Base-by-base conservation (phyloP, 75 land plant species). In the Azolla pinnata region DNA sequence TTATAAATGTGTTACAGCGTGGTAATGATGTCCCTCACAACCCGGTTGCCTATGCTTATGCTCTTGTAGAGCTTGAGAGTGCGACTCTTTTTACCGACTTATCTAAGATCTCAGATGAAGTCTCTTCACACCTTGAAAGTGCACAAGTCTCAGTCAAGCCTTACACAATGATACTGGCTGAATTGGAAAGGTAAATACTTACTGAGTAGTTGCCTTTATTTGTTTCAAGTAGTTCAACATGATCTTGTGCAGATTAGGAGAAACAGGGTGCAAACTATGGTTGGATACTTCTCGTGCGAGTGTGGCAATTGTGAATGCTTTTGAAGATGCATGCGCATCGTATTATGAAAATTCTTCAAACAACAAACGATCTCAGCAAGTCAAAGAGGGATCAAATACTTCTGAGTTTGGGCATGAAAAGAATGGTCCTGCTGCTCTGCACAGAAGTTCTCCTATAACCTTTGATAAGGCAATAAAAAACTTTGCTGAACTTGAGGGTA, bases 21-120 rank as follows among this genome's bases (percentile, higher is more conserved):
- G 98, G 98, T 54, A 73, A 70, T 71, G 96, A 93, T 67, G 83
- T 89, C 61, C 84, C 87, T 45, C 81, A 88, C 71, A 83, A 84
- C 12, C 98, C 90, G 61, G 98, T 93, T 19, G 73, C 79, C 40
- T 93, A 93, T 79, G 80, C 96, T 26, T 93, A 93, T 73, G 78
- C 82, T 47, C 35, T 93, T 26, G 87, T 93, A 56, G 96, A 83
- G 26, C 72, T 66, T 49, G 67, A 59, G 31, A 64, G 55, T 48
- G 87, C 87, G 28, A 80, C 68, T 21, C 68, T 93, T 26, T 89
- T 85, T 71, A 63, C 84, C 38, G 83, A 93, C 65, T 29, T 77
- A 4, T 56, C 66, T 1, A 93, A 93, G 64, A 63, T 93, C 8
- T 72, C 87, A 3, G 33, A 68, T 31, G 96, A 85, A 62, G 90